Evolutionary conservation across 257 asterid genomes (phyloP).

Genomic region (Petunia secreta): DNA sequence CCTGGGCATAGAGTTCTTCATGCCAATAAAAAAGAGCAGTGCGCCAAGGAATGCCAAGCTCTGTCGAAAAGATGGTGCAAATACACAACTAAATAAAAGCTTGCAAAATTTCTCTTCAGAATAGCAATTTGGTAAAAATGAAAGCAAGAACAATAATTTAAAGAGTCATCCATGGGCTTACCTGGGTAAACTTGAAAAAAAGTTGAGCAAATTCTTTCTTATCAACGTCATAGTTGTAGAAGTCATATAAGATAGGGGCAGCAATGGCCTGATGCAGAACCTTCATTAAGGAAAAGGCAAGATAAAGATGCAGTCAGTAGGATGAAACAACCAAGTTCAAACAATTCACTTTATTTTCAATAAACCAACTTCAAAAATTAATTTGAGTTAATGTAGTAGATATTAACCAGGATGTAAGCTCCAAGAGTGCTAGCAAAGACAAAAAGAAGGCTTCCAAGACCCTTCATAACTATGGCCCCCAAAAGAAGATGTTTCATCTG

Average conservation of each 20-base stretch:
- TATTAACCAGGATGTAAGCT: conserved; percentile 73
- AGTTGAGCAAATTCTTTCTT: conserved; percentile 70
- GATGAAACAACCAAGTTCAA: not conserved
- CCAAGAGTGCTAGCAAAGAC: conserved; percentile 84
- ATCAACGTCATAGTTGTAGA: conserved; percentile 86
- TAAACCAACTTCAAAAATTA: not conserved
- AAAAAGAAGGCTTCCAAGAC: conserved; percentile 80
- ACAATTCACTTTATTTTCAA: not conserved
- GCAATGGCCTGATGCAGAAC: conserved; percentile 73
- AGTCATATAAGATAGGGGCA: conserved; percentile 80
- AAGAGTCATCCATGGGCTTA: conserved; percentile 15
- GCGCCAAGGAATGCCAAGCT: conserved; percentile 82
- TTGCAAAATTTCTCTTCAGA: not conserved
- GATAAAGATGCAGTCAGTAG: not conserved
- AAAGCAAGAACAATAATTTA: not conserved
- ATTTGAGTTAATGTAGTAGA: not conserved
- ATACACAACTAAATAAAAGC: not conserved
- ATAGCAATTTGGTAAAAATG: not conserved
- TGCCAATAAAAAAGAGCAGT: conserved; percentile 81
- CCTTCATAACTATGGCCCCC: conserved; percentile 70
- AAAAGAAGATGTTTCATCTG: conserved; percentile 78
- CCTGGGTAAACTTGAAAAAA: conserved; percentile 82
- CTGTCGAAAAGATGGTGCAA: conserved; percentile 39
- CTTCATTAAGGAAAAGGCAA: conserved; percentile 39
- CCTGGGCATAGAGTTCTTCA: conserved; percentile 80